Percentiles rank a stretch among this genome's conserved stretches.
phyloP scores from a whole-genome alignment of 2,329 filamentous ascomycete genomes.

The Davidsoniella virescens region DNA sequence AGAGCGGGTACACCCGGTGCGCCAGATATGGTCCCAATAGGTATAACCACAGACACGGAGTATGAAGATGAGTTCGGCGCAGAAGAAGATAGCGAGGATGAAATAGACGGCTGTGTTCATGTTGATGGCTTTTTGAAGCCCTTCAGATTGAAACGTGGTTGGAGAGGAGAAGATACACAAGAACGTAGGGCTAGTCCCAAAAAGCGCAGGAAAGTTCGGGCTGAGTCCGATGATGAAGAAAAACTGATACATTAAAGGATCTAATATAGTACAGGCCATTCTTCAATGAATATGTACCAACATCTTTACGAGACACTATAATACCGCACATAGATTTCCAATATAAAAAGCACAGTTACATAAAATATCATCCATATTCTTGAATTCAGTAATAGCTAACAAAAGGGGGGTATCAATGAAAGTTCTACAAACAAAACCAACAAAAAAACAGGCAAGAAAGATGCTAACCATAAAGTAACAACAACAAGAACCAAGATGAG shows the following conservation, averaged over 20 bases:
- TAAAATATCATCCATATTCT: no score
- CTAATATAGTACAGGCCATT: no score
- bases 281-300: no score
- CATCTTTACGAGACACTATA: no score
- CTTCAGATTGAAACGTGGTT: constrained; percentile 32
- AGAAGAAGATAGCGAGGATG: constrained; percentile 29
- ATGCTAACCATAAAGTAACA: neutral
- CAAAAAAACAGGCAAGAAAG: neutral
- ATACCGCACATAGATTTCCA: no score
- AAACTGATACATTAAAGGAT: no score
- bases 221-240: neutral
- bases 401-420: constrained; percentile 9
- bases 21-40: neutral
- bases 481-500: neutral
- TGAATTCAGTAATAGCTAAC: neutral
- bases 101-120: constrained; percentile 47
- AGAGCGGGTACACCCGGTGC: constrained; percentile 1
- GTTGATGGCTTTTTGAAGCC: constrained; percentile 50
- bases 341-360: no score
- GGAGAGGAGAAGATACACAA: constrained; percentile 25
- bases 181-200: neutral
- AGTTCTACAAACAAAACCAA: constrained; percentile 1
- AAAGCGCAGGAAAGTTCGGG: constrained; percentile 11
- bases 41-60: constrained; percentile 8
- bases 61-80: constrained; percentile 15